Conservation (phyloP, 805 yeast genomes). For the Candida sonorensis region DNA sequence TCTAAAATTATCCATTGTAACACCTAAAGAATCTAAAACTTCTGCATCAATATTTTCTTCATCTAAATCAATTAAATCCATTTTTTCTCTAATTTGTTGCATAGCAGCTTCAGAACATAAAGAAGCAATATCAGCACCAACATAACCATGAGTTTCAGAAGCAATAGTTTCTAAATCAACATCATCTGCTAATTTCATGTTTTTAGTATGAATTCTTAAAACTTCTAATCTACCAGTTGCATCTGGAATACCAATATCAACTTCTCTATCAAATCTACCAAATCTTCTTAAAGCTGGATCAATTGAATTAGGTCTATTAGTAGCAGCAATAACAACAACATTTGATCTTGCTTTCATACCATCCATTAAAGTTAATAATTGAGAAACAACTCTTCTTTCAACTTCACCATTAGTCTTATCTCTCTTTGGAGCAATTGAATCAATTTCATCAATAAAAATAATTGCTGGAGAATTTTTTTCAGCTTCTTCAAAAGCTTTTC, state of each 20-base stretch:
- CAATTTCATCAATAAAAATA: slow-evolving; percentile 97
- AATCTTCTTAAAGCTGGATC: slow-evolving; percentile 83
- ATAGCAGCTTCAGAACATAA: slow-evolving; percentile 99
- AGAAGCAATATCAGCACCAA: slow-evolving; percentile 98
- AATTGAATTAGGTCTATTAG: slow-evolving; percentile 79
- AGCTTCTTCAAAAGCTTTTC: slow-evolving; percentile 99
- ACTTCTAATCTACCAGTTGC: slow-evolving; percentile 98
- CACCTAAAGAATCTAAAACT: slow-evolving; percentile 91
- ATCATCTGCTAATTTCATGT: slow-evolving; percentile 93
- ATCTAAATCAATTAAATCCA: slow-evolving; percentile 94
- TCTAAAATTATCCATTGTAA: slow-evolving; percentile 97
- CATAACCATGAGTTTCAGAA: slow-evolving; percentile 97
- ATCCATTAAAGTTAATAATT: slow-evolving; percentile 95
- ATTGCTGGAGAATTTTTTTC: slow-evolving; percentile 98
- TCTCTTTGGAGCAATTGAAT: slow-evolving; percentile 98
- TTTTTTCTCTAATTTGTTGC: slow-evolving; percentile 99
- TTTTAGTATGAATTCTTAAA: slow-evolving; percentile 94
- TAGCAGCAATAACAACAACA: slow-evolving; percentile 97
- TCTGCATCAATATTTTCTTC: slow-evolving; percentile 98
- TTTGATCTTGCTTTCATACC: slow-evolving; percentile 99
- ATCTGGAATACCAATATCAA: slow-evolving; percentile 90
- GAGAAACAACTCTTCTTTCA: slow-evolving; percentile 98
- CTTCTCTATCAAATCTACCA: slow-evolving; percentile 83
- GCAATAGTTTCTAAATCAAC: slow-evolving; percentile 96
- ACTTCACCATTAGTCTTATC: slow-evolving; percentile 99